Base-by-base conservation (phyloP, 2,329 filamentous ascomycete genomes). In the Teratosphaeria nubilosa region DNA sequence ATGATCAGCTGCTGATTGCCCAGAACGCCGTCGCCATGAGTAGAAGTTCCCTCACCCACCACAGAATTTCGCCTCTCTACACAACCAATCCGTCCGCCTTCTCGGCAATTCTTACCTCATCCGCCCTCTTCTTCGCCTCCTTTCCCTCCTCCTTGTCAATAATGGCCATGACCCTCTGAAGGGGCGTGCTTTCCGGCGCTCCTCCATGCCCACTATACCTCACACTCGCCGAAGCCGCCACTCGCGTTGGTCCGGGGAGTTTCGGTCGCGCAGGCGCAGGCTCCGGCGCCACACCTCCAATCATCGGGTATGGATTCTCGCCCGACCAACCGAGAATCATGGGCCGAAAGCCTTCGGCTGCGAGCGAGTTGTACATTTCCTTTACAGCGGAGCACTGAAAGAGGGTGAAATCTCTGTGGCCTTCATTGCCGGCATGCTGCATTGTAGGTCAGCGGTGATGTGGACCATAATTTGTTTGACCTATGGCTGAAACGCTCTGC, bases 291-390 rank as follows among this genome's bases (percentile, higher is more conserved):
- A 60, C 58, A 16, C 69, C 69, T 11, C 69, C 69, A 10, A 71
- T 65, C 68, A 69, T 69, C 3, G 69, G 69, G 51, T 69, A 71
- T 0, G 69, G 69, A 58, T 71, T 71, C 59, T 71, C 69, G 30
- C 63, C 65, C 1, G 62, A 64, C 60, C 64, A 71, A 53, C 69
- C 69, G 16, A 69, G 54, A 10, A 71, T 60, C 63, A 70, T 66
- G 5, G 69, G 69, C 10, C 69, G 63, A 59, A 69, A 70, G 16
- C 69, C 69, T 57, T 66, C 59, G 22, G 59, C 58, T 24, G 66
- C 64, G 9, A 71, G 66, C 5, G 62, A 64, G 56, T 70, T 67
- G 59, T 69, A 70, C 67, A 70, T 70, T 16, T 70, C 68, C 53
- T 68, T 67, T 10, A 71, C 69, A 0, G 66, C 64, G 52, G 62